Conservation (phyloP, 1,284 basidiomycete genomes). For the Hemileia vastatrix region DNA sequence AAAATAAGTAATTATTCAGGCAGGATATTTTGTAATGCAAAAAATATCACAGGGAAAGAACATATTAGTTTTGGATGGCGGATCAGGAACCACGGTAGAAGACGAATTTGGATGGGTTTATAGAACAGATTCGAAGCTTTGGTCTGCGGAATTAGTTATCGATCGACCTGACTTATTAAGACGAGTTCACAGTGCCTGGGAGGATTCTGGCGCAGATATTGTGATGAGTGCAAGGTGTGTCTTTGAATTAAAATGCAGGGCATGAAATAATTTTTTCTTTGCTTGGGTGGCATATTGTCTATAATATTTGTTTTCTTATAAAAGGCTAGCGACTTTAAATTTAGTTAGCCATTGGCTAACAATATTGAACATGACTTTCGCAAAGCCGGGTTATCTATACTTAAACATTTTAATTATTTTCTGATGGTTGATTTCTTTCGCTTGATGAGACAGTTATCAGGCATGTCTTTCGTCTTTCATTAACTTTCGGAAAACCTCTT, state of each 20-base stretch:
- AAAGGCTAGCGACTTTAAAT: background rate
- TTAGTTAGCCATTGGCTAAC: background rate
- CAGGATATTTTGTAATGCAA: too few species aligned
- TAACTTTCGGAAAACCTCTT: constrained; percentile 3
- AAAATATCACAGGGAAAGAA: too few species aligned
- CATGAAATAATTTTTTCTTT: background rate
- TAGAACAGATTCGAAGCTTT: background rate
- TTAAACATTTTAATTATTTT: too few species aligned
- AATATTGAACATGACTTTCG: too few species aligned
- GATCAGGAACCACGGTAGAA: constrained; percentile 8
- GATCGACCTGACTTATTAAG: constrained; percentile 1
- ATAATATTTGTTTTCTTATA: background rate
- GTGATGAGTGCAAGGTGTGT: constrained; percentile 5
- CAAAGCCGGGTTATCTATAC: too few species aligned
- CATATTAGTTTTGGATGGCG: too few species aligned
- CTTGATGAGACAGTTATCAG: too few species aligned
- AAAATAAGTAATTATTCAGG: too few species aligned
- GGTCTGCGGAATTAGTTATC: constrained; percentile 9
- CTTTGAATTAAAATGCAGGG: background rate
- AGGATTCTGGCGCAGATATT: constrained; percentile 7
- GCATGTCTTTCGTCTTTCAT: constrained; percentile 5
- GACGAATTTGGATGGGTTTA: constrained; percentile 1
- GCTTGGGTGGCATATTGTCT: background rate
- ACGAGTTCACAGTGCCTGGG: constrained; percentile 4
- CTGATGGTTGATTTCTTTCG: too few species aligned